Evolutionary conservation across 768 basidiomycete species (phyloP).

Genomic region (Rhizopogon vesiculosus): DNA sequence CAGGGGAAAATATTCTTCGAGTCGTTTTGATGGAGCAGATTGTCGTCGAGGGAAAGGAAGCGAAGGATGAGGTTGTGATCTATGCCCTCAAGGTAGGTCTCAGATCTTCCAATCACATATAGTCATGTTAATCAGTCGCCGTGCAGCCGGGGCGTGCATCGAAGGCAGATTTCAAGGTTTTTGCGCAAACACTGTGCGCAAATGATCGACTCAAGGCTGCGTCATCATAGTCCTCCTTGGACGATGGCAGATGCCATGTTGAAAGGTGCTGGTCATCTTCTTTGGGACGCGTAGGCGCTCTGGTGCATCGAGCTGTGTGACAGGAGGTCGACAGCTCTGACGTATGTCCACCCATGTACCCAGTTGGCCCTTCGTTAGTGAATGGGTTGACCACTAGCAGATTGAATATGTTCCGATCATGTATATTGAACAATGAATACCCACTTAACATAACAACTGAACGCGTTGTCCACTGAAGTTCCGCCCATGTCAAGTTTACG

Average conservation of each 20-base stretch:
- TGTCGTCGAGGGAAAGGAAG: constrained; percentile 17
- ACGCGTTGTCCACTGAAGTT: background rate
- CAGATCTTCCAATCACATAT: background rate
- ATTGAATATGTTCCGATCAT: background rate
- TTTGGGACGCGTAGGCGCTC: background rate
- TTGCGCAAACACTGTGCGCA: constrained; percentile 41
- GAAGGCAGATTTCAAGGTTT: constrained; percentile 51
- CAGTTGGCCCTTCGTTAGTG: background rate
- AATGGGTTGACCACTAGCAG: background rate
- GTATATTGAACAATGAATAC: background rate
- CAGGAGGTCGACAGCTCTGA: background rate
- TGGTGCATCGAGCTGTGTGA: background rate
- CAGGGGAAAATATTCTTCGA: constrained; percentile 50
- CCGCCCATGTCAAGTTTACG: background rate
- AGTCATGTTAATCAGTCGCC: background rate
- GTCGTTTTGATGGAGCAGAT: constrained; percentile 48
- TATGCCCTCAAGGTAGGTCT: constrained; percentile 59
- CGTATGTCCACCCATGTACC: too few relatives aligned
- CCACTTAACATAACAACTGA: background rate
- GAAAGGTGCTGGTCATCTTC: background rate
- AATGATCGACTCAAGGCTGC: constrained; percentile 25
- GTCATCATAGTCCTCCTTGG: background rate
- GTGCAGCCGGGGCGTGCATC: constrained; percentile 34
- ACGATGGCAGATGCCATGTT: background rate
- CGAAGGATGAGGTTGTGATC: constrained; percentile 42